Evolutionary conservation across 306 rosid species (phyloP), one percentile per base, ranked within the genome.

Genomic region (Crotalaria pallida): DNA sequence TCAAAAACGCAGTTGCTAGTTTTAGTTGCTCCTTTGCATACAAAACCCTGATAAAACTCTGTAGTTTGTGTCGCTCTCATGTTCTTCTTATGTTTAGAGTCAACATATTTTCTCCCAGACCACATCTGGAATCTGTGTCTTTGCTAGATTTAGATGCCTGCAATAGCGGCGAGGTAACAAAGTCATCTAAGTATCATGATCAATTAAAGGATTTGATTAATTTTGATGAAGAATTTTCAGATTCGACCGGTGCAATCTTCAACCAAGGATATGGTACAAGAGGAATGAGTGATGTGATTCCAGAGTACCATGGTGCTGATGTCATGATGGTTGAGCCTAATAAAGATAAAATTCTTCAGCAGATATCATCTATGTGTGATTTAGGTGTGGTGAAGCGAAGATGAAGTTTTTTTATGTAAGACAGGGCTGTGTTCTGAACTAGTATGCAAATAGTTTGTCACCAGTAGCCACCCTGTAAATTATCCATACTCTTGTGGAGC

Each of bases 1-100:
- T 48, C 69, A 88, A 66, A 91, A 83, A 80, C 97, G 91, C 69
- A 86, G 44, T 65, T 88, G 92, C 82, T 91, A 83, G 79, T 71
- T 48, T 61, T 44, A 43, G 6, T 43, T 68, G 65, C 43, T 61
- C 67, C 34, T 78, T 59, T 6, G 6, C 61, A 3, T 43, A 36
- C 64, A 43, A 55, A 2, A 21, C 78, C 64, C 63, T 77, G 56
- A 36, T 16, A 64, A 78, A 58, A 52, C 77, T 88, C 41, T 74
- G 83, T 75, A 72, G 76, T 51, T n/a, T 83, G 74, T 18, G 72
- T 67, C 8, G 71, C 43, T 86, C 88, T 41, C 75, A 79, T 5
- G 47, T 90, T 66, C 72, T 47, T 24, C 85, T 78, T 31, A 3
- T 84, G 67, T 79, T 65, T 81, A 76, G 80, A n/a, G 44, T 67